These are phyloP conservation scores for Trametes sanguinea DNA, from an alignment of 768 basidiomycete species.

Conservation along the genomic window DNA sequence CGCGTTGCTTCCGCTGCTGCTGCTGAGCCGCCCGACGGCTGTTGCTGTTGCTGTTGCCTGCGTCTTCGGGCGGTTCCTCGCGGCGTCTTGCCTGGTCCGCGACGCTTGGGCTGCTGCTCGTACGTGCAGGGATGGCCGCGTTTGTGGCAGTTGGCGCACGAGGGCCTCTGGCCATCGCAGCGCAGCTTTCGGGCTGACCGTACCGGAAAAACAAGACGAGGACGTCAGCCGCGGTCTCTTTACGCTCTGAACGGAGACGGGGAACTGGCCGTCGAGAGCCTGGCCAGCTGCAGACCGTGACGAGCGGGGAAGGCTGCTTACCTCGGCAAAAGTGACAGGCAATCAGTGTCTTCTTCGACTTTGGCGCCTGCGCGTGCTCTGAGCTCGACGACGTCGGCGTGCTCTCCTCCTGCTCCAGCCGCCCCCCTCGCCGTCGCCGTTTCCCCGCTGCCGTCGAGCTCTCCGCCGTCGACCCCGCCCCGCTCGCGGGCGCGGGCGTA, in stretches of 20 bases:
- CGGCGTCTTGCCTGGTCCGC: conserved; percentile 76
- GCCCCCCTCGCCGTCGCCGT: not conserved
- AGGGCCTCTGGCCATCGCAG: conserved; percentile 67
- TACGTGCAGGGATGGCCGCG: conserved; percentile 58
- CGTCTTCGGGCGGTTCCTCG: conserved; percentile 41
- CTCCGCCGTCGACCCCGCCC: not conserved
- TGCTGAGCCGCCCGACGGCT: not conserved
- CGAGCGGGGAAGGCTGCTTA: conserved; percentile 34
- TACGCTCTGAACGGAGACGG: not conserved
- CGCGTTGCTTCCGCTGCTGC: conserved; percentile 6
- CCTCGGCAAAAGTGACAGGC: conserved; percentile 83
- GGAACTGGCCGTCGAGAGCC: not conserved
- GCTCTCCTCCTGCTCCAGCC: conserved; percentile 9
- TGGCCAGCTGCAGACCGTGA: not conserved
- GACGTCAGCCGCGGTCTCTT: conserved; percentile 9
- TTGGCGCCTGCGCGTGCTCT: conserved; percentile 22
- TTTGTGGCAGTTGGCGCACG: conserved; percentile 61
- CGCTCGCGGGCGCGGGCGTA: not conserved
- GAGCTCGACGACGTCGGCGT: conserved; percentile 18
- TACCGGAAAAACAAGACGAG: conserved; percentile 7
- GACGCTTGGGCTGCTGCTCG: conserved; percentile 51
- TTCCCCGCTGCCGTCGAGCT: not conserved
- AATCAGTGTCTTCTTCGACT: conserved; percentile 52
- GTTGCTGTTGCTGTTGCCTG: not conserved
- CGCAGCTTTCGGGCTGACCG: conserved; percentile 68